Evolutionary conservation across 1,284 basidiomycete species (phyloP).

Genomic region (Irpex sp.): DNA sequence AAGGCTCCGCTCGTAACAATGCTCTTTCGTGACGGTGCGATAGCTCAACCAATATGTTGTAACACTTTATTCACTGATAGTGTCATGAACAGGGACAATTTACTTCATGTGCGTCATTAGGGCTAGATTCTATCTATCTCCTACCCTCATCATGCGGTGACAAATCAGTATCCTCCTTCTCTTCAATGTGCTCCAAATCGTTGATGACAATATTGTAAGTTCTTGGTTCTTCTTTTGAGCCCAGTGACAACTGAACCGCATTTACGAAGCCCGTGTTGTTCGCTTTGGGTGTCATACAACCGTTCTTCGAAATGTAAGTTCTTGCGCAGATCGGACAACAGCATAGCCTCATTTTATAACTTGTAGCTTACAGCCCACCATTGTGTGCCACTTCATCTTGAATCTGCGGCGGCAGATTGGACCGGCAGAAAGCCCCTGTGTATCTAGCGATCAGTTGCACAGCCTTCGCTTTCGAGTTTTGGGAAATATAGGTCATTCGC

Average conservation of each 20-base stretch:
- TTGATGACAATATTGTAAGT: conserved; percentile 3
- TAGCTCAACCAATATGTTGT: neutral
- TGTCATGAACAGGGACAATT: neutral
- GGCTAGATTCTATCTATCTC: too few relatives aligned
- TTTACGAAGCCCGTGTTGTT: neutral
- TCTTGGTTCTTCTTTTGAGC: neutral
- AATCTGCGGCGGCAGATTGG: neutral
- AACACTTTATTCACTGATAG: neutral
- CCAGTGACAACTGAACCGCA: neutral
- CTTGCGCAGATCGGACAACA: too few relatives aligned
- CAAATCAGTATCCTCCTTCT: neutral
- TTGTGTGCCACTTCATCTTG: neutral
- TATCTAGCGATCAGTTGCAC: neutral
- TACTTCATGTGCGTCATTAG: neutral
- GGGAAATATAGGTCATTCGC: neutral
- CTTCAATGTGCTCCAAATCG: neutral
- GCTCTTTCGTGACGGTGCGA: neutral
- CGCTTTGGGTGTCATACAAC: neutral
- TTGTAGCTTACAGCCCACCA: neutral
- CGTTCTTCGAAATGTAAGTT: neutral
- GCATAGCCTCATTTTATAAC: too few relatives aligned
- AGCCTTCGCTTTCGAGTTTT: neutral
- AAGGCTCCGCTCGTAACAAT: neutral
- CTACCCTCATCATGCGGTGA: too few relatives aligned
- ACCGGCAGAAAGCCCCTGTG: neutral